Evolutionary conservation across 1,284 basidiomycete genomes (phyloP).

Genomic region (Amylostereum areolatum): DNA sequence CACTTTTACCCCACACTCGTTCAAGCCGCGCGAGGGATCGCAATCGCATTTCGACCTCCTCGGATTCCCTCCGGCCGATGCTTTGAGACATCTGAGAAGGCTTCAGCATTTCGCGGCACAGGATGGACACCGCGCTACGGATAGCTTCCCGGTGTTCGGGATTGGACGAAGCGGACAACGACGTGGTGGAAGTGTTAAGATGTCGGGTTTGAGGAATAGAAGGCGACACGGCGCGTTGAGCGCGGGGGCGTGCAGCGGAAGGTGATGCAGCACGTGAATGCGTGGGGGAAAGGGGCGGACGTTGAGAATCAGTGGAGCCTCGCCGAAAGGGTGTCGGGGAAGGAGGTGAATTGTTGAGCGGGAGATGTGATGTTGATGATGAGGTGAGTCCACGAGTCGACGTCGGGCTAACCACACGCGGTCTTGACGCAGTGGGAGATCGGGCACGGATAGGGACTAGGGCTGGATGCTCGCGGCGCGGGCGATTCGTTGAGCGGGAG

Average conservation of each 20-base stretch:
- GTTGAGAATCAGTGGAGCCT: conserved; percentile 27
- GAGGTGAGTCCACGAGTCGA: conserved; percentile 28
- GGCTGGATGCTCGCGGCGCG: conserved; percentile 25
- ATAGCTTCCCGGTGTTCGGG: conserved; percentile 59
- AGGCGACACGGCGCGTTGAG: conserved; percentile 30
- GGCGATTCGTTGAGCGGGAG: conserved; percentile 30
- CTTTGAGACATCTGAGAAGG: conserved; percentile 44
- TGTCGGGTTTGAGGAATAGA: conserved; percentile 30
- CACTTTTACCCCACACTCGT: conserved; percentile 63
- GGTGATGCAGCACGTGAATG: conserved; percentile 2
- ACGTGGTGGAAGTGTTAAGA: conserved; percentile 50
- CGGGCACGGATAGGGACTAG: conserved; percentile 36
- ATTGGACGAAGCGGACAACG: conserved; percentile 35
- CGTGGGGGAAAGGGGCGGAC: conserved; percentile 7
- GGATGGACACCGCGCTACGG: conserved; percentile 49
- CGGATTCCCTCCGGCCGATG: conserved; percentile 49
- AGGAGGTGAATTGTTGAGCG: conserved; percentile 30
- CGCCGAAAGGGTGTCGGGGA: conserved; percentile 22
- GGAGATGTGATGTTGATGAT: conserved; percentile 29
- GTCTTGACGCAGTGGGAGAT: conserved; percentile 27
- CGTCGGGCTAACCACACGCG: conserved; percentile 18
- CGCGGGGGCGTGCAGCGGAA: conserved; percentile 14
- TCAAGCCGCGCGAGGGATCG: conserved; percentile 59
- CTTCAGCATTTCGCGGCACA: conserved; percentile 60
- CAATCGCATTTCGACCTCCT: conserved; percentile 67